A percentile compares a stretch with the other conserved stretches of the same genome.
phyloP scores from a whole-genome alignment of 768 basidiomycete genomes.

The Paxillus involutus region DNA sequence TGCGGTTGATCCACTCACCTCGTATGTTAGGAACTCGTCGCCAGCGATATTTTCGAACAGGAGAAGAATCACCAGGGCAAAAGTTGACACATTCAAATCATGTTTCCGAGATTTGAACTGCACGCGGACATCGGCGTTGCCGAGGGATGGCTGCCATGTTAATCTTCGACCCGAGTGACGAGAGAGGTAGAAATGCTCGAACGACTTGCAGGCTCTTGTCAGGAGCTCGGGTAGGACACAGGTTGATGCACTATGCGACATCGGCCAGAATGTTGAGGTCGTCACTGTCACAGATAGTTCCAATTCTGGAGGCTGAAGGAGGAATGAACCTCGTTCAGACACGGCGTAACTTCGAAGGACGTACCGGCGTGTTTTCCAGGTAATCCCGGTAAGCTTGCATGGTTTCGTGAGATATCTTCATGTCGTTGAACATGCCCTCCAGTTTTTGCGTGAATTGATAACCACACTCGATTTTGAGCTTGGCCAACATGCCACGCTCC shows the following conservation, averaged over 20 bases:
- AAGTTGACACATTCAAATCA: slow-evolving; percentile 91
- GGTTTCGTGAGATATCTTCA: slow-evolving; percentile 83
- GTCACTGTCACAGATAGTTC: slow-evolving; percentile 90
- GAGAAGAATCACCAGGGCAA: slow-evolving; percentile 82
- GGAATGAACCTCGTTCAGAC: slow-evolving; percentile 9
- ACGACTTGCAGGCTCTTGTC: slow-evolving; percentile 65
- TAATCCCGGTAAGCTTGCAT: slow-evolving; percentile 70
- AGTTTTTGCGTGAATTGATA: slow-evolving; percentile 96
- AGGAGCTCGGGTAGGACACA: slow-evolving; percentile 73
- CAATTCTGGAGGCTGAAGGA: slow-evolving; percentile 62
- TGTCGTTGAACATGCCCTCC: slow-evolving; percentile 99
- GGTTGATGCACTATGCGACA: slow-evolving; percentile 57
- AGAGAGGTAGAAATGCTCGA: slow-evolving; percentile 87
- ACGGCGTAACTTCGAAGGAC: slow-evolving; percentile 20
- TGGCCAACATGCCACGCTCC: slow-evolving; percentile 94
- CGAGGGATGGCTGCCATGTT: slow-evolving; percentile 89
- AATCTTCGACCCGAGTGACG: slow-evolving; percentile 88
- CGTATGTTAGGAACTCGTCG: slow-evolving; percentile 72
- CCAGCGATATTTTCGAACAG: slow-evolving; percentile 77
- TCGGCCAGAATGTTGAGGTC: slow-evolving; percentile 98
- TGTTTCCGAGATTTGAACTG: slow-evolving; percentile 78
- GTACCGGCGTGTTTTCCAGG: slow-evolving; percentile 60
- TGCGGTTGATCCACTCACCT: slow-evolving; percentile 43
- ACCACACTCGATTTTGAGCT: slow-evolving; percentile 95
- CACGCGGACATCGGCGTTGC: slow-evolving; percentile 86